Conservation (phyloP, 2,329 filamentous ascomycete genomes). For the Diaporthe amygdali region DNA sequence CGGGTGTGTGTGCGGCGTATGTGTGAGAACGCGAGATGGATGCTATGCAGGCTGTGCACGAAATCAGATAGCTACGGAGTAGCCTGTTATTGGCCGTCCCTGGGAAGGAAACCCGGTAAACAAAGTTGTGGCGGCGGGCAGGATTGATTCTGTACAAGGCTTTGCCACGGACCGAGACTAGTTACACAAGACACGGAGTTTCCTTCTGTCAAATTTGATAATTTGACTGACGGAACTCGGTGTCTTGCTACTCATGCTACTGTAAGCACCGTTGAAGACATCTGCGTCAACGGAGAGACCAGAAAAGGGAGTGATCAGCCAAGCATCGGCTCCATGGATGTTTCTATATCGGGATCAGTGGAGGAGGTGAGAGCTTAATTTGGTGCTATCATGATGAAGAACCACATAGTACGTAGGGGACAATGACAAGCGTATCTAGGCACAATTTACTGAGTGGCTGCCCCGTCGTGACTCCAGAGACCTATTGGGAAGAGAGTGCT, state of each 20-base stretch:
- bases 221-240: neutral
- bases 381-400: neutral
- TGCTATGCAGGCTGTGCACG: neutral
- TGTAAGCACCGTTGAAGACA: neutral
- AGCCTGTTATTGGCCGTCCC: slow-evolving; percentile 1
- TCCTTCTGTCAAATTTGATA: neutral
- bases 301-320: slow-evolving; percentile 5
- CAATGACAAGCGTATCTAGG: neutral
- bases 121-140: slow-evolving; percentile 10
- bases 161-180: neutral
- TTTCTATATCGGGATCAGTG: slow-evolving; percentile 11
- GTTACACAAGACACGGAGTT: slow-evolving; percentile 1
- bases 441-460: neutral
- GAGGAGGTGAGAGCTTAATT: slow-evolving; percentile 11
- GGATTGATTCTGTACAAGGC: neutral
- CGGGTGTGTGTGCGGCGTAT: too few species aligned
- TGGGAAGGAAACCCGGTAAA: neutral
- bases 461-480: neutral
- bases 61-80: neutral
- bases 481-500: neutral
- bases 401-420: neutral
- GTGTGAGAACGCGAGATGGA: neutral
- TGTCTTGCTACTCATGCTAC: neutral
- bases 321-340: neutral
- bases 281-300: neutral